These are phyloP conservation scores for Cytospora leucostoma DNA, from an alignment of 2,329 filamentous ascomycete species.

Conservation along the genomic window DNA sequence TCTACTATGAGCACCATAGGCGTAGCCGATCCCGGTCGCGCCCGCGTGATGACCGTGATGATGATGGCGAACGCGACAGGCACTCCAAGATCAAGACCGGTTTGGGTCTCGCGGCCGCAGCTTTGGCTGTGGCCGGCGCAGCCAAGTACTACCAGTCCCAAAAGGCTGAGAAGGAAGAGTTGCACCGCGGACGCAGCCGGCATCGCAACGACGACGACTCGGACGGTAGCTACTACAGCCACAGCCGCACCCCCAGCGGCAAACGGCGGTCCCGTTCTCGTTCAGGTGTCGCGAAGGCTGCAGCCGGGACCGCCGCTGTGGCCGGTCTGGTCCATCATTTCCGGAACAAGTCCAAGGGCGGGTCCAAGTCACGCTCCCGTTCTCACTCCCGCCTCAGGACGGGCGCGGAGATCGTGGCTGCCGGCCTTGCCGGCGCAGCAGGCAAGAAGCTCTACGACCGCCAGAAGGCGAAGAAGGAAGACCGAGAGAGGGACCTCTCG, in stretches of 20 bases:
- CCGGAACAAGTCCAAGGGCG: slow-evolving; percentile 50
- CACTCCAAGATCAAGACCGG: slow-evolving; percentile 60
- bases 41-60: slow-evolving; percentile 34
- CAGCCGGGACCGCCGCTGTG: slow-evolving; percentile 57
- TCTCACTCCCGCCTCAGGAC: slow-evolving; percentile 52
- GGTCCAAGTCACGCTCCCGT: slow-evolving; percentile 41
- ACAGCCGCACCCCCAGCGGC: slow-evolving; percentile 42
- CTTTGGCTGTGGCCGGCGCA: slow-evolving; percentile 64
- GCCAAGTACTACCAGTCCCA: slow-evolving; percentile 64
- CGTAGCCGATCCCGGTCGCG: slow-evolving; percentile 41
- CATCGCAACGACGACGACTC: slow-evolving; percentile 46
- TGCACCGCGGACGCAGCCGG: slow-evolving; percentile 56
- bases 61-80: slow-evolving; percentile 32
- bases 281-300: slow-evolving; percentile 57
- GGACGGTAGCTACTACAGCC: slow-evolving; percentile 44
- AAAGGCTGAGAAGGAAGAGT: slow-evolving; percentile 62
- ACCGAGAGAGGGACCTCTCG: slow-evolving; percentile 38
- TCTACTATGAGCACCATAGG: slow-evolving; percentile 42
- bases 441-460: slow-evolving; percentile 64
- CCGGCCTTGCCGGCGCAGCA: slow-evolving; percentile 60
- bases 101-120: slow-evolving; percentile 63
- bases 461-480: slow-evolving; percentile 62
- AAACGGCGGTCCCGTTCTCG: slow-evolving; percentile 19
- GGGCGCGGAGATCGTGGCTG: slow-evolving; percentile 62
- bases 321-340: slow-evolving; percentile 61